Percentiles rank a stretch among this genome's conserved stretches.
These are phyloP conservation scores for Microthyrium microscopicum DNA, from an alignment of 2,329 filamentous ascomycete species.

Conservation along the genomic window DNA sequence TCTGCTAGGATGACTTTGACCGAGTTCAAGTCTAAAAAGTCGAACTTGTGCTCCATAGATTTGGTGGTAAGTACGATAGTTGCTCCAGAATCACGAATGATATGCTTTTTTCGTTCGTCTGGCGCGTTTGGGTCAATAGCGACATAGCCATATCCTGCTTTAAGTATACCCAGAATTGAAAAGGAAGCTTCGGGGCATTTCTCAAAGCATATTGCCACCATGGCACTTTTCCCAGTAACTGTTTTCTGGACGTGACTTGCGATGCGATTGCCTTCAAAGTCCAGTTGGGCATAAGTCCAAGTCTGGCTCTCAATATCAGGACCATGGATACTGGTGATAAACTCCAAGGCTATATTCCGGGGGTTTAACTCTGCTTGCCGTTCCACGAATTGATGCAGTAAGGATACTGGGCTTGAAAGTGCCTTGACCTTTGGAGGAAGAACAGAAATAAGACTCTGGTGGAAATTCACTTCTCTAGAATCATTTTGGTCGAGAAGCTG, in stretches of 20 bases:
- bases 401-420: conserved; percentile 39
- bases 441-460: conserved; percentile 40
- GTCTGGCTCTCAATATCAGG: conserved; percentile 28
- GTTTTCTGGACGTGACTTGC: conserved; percentile 43
- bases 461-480: conserved; percentile 8
- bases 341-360: conserved; percentile 54
- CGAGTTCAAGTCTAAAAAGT: conserved; percentile 19
- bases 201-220: conserved; percentile 65
- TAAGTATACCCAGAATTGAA: conserved; percentile 64
- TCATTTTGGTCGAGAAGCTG: conserved; percentile 38
- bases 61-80: conserved; percentile 35
- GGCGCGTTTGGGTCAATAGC: conserved; percentile 65
- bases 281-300: conserved; percentile 63
- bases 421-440: conserved; percentile 41
- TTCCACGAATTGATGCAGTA: conserved; percentile 71
- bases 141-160: conserved; percentile 66
- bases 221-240: conserved; percentile 36
- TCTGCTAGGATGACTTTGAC: conserved; percentile 13
- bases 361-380: conserved; percentile 38
- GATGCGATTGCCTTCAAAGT: conserved; percentile 54
- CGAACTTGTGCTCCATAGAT: conserved; percentile 31
- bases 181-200: conserved; percentile 78
- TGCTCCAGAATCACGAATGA: conserved; percentile 55
- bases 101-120: conserved; percentile 56
- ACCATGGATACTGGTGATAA: conserved; percentile 41